Evolutionary conservation across 202 grass and related monocot species (phyloP).

Genomic region (Panicum virgatum): DNA sequence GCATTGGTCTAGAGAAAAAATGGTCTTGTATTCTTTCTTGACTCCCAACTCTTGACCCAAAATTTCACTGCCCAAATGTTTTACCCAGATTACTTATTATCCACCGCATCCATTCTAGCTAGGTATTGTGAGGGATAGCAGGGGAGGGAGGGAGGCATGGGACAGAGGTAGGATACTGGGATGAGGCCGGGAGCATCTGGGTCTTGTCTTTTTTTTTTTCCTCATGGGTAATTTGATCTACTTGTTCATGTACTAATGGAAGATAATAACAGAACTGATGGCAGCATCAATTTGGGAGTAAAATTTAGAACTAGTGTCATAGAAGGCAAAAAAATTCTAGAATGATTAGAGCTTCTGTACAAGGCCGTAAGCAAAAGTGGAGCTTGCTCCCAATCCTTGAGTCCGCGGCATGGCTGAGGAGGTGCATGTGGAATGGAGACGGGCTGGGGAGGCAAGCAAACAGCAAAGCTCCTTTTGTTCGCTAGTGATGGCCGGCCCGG

Average conservation of each 20-base stretch:
- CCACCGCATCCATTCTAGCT: too few relatives aligned
- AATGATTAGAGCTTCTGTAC: not conserved
- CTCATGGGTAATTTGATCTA: too few relatives aligned
- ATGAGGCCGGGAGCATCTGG: too few relatives aligned
- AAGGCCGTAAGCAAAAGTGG: not conserved
- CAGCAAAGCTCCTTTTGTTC: conserved; percentile 19
- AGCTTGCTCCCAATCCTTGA: not conserved
- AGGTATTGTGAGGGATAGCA: too few relatives aligned
- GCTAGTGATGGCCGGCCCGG: not conserved
- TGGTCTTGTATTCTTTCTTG: not conserved
- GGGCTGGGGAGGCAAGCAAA: not conserved
- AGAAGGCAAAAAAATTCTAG: too few relatives aligned
- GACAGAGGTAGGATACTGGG: too few relatives aligned
- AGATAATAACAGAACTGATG: too few relatives aligned
- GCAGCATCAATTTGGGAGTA: too few relatives aligned
- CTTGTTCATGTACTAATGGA: too few relatives aligned
- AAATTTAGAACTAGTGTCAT: too few relatives aligned
- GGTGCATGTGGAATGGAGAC: not conserved
- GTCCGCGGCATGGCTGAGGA: not conserved
- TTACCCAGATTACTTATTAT: not conserved
- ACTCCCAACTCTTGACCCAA: not conserved
- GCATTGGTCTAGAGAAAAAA: not conserved
- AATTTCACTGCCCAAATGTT: not conserved
- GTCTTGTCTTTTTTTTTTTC: too few relatives aligned
- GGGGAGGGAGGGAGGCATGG: too few relatives aligned